Evolutionary conservation across 2,329 filamentous ascomycete genomes (phyloP).

Genomic region (Sporothrix pseudoabietina): DNA sequence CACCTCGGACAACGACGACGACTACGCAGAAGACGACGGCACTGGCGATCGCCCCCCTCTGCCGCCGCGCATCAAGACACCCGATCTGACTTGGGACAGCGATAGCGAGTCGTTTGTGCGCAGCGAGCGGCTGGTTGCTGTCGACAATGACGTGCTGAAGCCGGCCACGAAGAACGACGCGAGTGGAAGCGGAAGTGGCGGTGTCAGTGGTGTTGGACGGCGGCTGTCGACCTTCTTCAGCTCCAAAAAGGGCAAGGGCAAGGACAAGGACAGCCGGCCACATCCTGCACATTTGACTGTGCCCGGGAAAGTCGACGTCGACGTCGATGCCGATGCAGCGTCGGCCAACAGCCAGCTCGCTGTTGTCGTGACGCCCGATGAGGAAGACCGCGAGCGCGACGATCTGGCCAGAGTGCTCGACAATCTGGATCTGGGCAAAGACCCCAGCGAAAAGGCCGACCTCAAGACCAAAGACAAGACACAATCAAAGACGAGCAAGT

Average conservation of each 20-base stretch:
- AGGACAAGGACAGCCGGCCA: conserved; percentile 38
- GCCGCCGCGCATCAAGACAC: conserved; percentile 56
- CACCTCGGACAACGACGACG: conserved; percentile 31
- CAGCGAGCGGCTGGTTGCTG: conserved; percentile 26
- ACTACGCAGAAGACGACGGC: conserved; percentile 39
- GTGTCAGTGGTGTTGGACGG: conserved; percentile 19
- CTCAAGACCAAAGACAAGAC: not conserved
- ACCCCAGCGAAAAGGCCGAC: not conserved
- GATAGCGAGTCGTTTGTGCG: conserved; percentile 44
- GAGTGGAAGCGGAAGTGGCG: conserved; percentile 33
- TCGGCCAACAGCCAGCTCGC: not conserved
- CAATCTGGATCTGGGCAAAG: conserved; percentile 74
- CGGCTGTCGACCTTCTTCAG: conserved; percentile 32
- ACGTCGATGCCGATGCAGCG: conserved; percentile 42
- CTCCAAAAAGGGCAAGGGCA: conserved; percentile 8
- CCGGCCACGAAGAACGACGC: conserved; percentile 39
- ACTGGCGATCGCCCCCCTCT: conserved; percentile 55
- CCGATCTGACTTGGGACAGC: conserved; percentile 54
- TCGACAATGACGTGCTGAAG: conserved; percentile 12
- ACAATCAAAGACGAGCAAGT: conserved; percentile 4
- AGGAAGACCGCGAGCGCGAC: conserved; percentile 58
- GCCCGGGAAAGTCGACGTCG: conserved; percentile 34
- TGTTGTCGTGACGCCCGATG: conserved; percentile 37
- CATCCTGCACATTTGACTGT: conserved; percentile 45
- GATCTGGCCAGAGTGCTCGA: conserved; percentile 82